These are phyloP conservation scores for Calocybe gambosa DNA, from an alignment of 1,284 basidiomycete genomes.

Conservation along the genomic window DNA sequence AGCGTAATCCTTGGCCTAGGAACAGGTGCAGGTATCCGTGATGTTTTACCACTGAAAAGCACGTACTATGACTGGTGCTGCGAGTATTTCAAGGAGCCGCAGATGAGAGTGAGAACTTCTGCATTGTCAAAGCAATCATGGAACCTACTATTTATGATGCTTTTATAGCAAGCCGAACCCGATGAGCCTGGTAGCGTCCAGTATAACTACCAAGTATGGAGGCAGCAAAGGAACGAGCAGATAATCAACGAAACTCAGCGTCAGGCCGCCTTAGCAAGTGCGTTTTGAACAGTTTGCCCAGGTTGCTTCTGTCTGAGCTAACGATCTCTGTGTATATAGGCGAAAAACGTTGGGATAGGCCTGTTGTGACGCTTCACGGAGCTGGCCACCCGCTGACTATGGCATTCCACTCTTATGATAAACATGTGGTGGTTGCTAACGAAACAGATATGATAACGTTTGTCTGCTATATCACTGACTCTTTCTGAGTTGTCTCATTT, in stretches of 20 bases:
- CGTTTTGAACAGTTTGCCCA: conserved; percentile 23
- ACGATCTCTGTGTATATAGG: conserved; percentile 27
- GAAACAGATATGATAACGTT: conserved; percentile 85
- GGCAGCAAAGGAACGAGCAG: conserved; percentile 86
- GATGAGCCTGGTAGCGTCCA: conserved; percentile 93
- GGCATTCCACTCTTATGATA: conserved; percentile 90
- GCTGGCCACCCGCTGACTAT: conserved; percentile 71
- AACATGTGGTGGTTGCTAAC: conserved; percentile 82
- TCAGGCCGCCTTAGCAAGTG: conserved; percentile 69
- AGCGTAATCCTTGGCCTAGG: conserved; percentile 69
- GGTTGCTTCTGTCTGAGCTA: background rate
- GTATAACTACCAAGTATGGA: conserved; percentile 96
- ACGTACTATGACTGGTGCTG: conserved; percentile 94
- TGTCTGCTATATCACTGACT: conserved; percentile 20
- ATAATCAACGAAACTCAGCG: conserved; percentile 67
- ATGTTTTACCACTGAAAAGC: conserved; percentile 84
- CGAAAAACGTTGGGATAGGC: conserved; percentile 70
- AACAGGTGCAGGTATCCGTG: conserved; percentile 64
- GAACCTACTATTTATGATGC: conserved; percentile 6
- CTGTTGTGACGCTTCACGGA: conserved; percentile 71
- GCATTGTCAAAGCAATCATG: background rate
- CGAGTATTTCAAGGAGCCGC: conserved; percentile 97
- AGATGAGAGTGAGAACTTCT: conserved; percentile 77
- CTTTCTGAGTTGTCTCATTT: conserved; percentile 4
- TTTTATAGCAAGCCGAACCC: conserved; percentile 76